phyloP scores from a whole-genome alignment of 192 early-diverging fungal genomes.

The Coemansia sp. region DNA sequence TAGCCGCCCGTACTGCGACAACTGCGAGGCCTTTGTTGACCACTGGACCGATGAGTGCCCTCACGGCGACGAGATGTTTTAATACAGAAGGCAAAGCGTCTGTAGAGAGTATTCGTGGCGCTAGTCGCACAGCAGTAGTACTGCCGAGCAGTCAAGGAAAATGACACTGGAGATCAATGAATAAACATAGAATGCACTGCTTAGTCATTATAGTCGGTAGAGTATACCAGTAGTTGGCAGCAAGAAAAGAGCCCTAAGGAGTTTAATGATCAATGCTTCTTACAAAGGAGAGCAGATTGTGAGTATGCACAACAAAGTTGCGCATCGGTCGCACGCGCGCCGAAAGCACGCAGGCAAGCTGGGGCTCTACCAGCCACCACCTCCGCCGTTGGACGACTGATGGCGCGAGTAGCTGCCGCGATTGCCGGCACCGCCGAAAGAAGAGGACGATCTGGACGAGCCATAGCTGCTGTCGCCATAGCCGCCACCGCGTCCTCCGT shows the following conservation, averaged over 20 bases:
- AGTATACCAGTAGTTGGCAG: no score
- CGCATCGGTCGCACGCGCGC: no score
- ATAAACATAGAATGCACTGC: no score
- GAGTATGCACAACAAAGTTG: no score
- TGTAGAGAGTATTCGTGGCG: not conserved
- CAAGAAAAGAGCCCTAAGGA: no score
- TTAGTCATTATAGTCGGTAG: no score
- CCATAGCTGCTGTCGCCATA: conserved; percentile 21
- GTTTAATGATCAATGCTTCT: no score
- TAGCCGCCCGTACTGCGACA: conserved; percentile 62
- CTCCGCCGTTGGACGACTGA: conserved; percentile 7
- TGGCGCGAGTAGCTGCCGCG: conserved; percentile 30
- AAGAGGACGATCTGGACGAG: conserved; percentile 30
- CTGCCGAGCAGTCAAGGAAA: no score
- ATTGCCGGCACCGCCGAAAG: no score
- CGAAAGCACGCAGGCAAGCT: not conserved
- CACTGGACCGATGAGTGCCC: conserved; percentile 72
- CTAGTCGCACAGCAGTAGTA: no score
- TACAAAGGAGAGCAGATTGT: no score
- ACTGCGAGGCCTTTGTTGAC: conserved; percentile 67
- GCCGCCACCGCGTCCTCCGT: conserved; percentile 19
- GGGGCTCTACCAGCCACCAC: conserved; percentile 11
- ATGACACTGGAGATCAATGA: not conserved
- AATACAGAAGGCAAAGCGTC: not conserved
- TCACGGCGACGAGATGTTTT: conserved; percentile 67